Base-by-base conservation (phyloP, 371 early-diverging fungal species). In the Mortierella sp. region DNA sequence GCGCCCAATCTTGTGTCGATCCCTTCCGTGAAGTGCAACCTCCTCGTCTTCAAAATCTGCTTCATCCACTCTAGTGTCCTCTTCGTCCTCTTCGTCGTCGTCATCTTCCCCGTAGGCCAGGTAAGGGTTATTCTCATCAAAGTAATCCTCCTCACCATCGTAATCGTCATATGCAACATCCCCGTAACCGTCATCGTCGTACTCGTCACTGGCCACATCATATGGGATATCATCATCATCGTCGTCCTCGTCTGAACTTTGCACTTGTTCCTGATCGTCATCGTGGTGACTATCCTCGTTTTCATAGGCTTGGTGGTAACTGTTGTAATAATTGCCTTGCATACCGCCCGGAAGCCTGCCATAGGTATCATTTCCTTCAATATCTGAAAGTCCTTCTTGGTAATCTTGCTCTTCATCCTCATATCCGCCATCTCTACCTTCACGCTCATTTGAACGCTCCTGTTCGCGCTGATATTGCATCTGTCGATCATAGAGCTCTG, bases 61-160 rank as follows among this genome's bases (percentile, higher is more conserved):
- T 7, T 51, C 61, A 0, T 30, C 65, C 32, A 30, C 44, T 15
- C n/a, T 49, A 12, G 15, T 30, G 21, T 62, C 60, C 2, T 53
- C 64, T 19, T 53, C 67, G 7, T 55, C 56, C 30, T 53, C 60
- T 9, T 59, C 43, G 4, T 37, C 52, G 12, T 15, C 64, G 34
- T 72, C 60, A 1, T 53, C 70, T 14, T 72, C 60, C 4, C 17
- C 69, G 43, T 72, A 59, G 27, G 72, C 79, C 31, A 82, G 80
- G 59, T 83, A 81, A 14, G 82, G 64, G 42, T 82, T 80, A 2
- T 82, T 70, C 32, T 82, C 73, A 15, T 84, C 72, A 53, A 69
- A 31, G 28, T 64, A 54, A 14, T 65, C 66, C 31, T 58, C 80
- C 4, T 65, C 56, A 23, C 79, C 82, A 46, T 65, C 57, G 39